Evolutionary conservation across 1,284 basidiomycete species (phyloP).

Genomic region (Ganoderma lingzhi): DNA sequence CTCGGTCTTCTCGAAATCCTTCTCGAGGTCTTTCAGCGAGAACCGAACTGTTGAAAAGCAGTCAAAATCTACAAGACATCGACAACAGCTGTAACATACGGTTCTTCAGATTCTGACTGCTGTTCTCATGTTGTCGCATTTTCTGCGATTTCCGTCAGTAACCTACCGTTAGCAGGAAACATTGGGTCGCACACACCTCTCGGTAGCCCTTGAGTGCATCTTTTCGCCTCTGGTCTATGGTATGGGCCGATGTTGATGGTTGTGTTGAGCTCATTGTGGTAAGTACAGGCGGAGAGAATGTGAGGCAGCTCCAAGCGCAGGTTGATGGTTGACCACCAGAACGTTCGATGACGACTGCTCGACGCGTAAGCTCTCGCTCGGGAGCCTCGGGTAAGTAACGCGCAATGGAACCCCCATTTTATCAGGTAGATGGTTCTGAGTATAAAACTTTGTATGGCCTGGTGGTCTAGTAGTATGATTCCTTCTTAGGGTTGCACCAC

Average conservation of each 20-base stretch:
- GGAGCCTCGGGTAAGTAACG: background rate
- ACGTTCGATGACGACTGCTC: constrained; percentile 12
- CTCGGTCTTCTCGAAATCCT: constrained; percentile 95
- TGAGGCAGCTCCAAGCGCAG: background rate
- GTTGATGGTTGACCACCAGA: background rate
- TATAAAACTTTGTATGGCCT: constrained; percentile 47
- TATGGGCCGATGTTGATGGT: constrained; percentile 37
- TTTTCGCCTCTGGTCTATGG: constrained; percentile 39
- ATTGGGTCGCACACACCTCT: constrained; percentile 25
- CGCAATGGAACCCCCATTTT: no score
- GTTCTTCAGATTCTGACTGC: constrained; percentile 87
- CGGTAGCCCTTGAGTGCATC: constrained; percentile 40
- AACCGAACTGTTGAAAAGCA: constrained; percentile 51
- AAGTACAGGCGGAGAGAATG: background rate
- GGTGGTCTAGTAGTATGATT: constrained; percentile 80
- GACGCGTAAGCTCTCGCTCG: constrained; percentile 19
- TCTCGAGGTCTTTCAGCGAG: constrained; percentile 88
- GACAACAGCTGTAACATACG: constrained; percentile 56
- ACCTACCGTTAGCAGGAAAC: background rate
- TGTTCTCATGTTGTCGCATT: constrained; percentile 88
- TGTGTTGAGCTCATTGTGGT: constrained; percentile 37
- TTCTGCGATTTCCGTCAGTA: constrained; percentile 60
- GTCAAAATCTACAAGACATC: background rate
- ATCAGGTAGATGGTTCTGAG: no score
- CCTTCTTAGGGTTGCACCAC: constrained; percentile 48